Percentiles rank a stretch among this genome's conserved stretches.
phyloP scores from a whole-genome alignment of 2,329 filamentous ascomycete genomes.

The Hortaea werneckii region DNA sequence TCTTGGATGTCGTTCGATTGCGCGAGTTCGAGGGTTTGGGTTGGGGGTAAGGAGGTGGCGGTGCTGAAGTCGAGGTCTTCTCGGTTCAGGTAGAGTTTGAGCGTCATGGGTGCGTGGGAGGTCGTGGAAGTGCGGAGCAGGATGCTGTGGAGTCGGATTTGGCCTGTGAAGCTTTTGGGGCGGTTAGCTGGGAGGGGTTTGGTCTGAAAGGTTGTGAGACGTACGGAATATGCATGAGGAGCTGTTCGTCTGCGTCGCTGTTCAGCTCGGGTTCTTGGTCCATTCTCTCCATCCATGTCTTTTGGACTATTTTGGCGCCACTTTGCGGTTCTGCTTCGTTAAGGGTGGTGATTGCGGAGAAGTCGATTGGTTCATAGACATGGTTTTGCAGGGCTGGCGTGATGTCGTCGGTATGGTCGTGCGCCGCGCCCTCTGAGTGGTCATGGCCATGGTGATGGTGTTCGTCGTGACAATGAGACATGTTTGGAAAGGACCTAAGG shows the following conservation, averaged over 20 bases:
- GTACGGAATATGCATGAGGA: conserved; percentile 86
- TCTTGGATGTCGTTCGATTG: conserved; percentile 77
- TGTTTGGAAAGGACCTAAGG: conserved; percentile 7
- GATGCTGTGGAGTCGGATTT: conserved; percentile 85
- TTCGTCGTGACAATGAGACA: conserved; percentile 41
- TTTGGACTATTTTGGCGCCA: conserved; percentile 69
- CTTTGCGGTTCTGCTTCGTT: conserved; percentile 65
- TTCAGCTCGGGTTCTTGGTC: conserved; percentile 61
- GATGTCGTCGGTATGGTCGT: conserved; percentile 88
- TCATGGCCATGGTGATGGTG: conserved; percentile 33
- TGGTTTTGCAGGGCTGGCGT: conserved; percentile 83
- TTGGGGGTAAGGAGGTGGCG: conserved; percentile 52
- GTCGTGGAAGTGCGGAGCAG: conserved; percentile 70
- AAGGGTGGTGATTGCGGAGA: conserved; percentile 70
- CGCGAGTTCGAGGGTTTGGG: conserved; percentile 67
- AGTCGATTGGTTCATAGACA: conserved; percentile 86
- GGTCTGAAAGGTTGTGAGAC: conserved; percentile 67
- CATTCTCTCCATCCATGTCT: conserved; percentile 81
- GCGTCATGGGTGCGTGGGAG: conserved; percentile 62
- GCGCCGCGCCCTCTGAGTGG: conserved; percentile 49
- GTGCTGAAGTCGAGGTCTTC: conserved; percentile 75
- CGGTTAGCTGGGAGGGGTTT: conserved; percentile 47
- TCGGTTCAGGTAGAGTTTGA: conserved; percentile 81
- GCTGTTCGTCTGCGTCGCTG: conserved; percentile 83
- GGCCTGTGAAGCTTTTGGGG: conserved; percentile 67